phyloP scores from a whole-genome alignment of 345 rosid species.

The Triadica sebifera region DNA sequence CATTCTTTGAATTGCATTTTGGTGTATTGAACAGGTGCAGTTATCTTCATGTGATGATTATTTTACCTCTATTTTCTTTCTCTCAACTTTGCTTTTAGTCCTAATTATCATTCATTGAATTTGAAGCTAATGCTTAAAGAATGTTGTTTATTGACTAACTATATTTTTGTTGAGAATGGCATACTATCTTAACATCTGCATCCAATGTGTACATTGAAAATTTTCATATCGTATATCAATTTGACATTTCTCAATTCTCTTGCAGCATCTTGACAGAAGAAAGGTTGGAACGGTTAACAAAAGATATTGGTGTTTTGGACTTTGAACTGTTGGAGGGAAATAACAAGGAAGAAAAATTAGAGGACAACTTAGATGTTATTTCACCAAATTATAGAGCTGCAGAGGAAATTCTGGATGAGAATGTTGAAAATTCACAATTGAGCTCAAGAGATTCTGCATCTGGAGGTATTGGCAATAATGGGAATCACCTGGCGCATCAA shows the following conservation, averaged over 20 bases:
- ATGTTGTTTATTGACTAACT: no score
- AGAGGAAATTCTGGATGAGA: slow-evolving; percentile 32
- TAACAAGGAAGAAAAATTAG: slow-evolving; percentile 33
- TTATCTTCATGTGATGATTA: background rate
- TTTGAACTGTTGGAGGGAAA: slow-evolving; percentile 39
- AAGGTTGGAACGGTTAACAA: slow-evolving; percentile 79
- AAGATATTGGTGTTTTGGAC: slow-evolving; percentile 51
- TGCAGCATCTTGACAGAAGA: slow-evolving; percentile 85
- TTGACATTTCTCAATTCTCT: slow-evolving; percentile 16
- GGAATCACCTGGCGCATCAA: slow-evolving; percentile 32
- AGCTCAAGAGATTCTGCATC: slow-evolving; percentile 38
- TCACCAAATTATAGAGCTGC: slow-evolving; percentile 27
- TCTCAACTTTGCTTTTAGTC: background rate
- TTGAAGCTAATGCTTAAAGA: no score
- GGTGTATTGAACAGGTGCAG: slow-evolving; percentile 76
- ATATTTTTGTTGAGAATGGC: no score
- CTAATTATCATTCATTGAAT: no score
- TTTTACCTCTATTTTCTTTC: background rate
- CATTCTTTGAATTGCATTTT: slow-evolving; percentile 90
- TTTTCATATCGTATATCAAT: background rate
- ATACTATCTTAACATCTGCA: background rate
- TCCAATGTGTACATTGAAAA: background rate
- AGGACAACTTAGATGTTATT: slow-evolving; percentile 23
- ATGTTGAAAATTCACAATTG: slow-evolving; percentile 29
- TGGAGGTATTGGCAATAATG: slow-evolving; percentile 33